These are phyloP conservation scores for Erodium texanum DNA, from an alignment of 441 rosid genomes.

Conservation along the genomic window DNA sequence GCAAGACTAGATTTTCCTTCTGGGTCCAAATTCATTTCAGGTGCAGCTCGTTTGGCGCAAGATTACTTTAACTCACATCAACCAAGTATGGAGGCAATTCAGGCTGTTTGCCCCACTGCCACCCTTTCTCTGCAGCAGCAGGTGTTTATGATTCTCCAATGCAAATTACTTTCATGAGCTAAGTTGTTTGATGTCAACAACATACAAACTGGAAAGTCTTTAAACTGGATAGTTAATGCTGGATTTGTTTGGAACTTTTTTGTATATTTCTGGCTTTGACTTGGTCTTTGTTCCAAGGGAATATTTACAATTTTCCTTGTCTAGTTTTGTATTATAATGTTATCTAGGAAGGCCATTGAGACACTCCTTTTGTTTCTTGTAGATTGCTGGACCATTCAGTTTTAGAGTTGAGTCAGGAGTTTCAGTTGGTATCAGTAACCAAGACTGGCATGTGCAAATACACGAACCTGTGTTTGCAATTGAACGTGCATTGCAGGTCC, in stretches of 20 bases:
- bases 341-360: neutral
- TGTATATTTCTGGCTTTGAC: neutral
- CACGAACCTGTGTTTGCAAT: constrained; percentile 63
- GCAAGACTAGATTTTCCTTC: constrained; percentile 68
- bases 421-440: constrained; percentile 42
- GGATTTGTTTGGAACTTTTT: neutral
- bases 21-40: constrained; percentile 56
- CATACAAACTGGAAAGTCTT: neutral
- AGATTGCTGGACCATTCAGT: constrained; percentile 92
- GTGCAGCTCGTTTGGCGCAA: constrained; percentile 49
- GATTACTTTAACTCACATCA: constrained; percentile 52
- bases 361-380: constrained; percentile 24
- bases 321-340: neutral
- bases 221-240: neutral
- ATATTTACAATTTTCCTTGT: neutral
- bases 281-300: neutral
- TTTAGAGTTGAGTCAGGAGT: constrained; percentile 70
- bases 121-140: constrained; percentile 81
- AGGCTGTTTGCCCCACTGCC: constrained; percentile 53
- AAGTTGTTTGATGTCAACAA: neutral
- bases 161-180: constrained; percentile 7
- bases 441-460: constrained; percentile 27
- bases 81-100: constrained; percentile 47
- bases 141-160: constrained; percentile 31
- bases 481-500: constrained; percentile 83